Evolutionary conservation across 2,329 filamentous ascomycete genomes (phyloP).

Genomic region (Coleophoma crateriformis): DNA sequence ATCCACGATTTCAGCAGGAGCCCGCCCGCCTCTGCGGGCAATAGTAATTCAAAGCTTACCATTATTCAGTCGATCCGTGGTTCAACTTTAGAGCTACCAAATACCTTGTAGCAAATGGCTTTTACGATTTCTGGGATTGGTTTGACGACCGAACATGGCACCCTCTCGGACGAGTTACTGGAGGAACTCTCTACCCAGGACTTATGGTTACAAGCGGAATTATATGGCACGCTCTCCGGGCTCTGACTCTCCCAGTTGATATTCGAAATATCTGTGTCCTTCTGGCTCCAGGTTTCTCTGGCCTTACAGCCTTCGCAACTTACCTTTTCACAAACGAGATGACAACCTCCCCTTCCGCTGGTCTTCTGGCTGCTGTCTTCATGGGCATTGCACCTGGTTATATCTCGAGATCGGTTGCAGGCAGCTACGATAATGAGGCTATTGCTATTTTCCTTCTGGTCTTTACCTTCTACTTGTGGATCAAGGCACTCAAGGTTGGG

Average conservation of each 20-base stretch:
- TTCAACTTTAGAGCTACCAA: constrained; percentile 99
- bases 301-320: constrained; percentile 84
- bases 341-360: constrained; percentile 90
- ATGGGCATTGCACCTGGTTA: constrained; percentile 98
- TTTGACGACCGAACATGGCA: constrained; percentile 99
- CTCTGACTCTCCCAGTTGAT: constrained; percentile 87
- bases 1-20: constrained; percentile 8
- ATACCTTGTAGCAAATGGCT: constrained; percentile 93
- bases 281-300: constrained; percentile 90
- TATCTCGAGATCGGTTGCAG: constrained; percentile 94
- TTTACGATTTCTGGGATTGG: constrained; percentile 99
- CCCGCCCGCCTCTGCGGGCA: constrained; percentile 17
- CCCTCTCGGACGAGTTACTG: constrained; percentile 94
- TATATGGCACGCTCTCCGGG: constrained; percentile 90
- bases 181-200: constrained; percentile 96
- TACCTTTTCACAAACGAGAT: constrained; percentile 97
- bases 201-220: constrained; percentile 98
- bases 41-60: constrained; percentile 23
- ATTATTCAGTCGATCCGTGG: constrained; percentile 84
- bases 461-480: constrained; percentile 98
- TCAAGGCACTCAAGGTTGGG: constrained; percentile 94
- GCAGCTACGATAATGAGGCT: constrained; percentile 98
- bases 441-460: constrained; percentile 98
- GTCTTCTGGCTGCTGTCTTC: constrained; percentile 87
- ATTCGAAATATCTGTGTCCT: constrained; percentile 99